Percentiles rank a stretch among this genome's conserved stretches.
Evolutionary conservation across 176 grass and related monocot species (phyloP).

Genomic region (Phoenix dactylifera): DNA sequence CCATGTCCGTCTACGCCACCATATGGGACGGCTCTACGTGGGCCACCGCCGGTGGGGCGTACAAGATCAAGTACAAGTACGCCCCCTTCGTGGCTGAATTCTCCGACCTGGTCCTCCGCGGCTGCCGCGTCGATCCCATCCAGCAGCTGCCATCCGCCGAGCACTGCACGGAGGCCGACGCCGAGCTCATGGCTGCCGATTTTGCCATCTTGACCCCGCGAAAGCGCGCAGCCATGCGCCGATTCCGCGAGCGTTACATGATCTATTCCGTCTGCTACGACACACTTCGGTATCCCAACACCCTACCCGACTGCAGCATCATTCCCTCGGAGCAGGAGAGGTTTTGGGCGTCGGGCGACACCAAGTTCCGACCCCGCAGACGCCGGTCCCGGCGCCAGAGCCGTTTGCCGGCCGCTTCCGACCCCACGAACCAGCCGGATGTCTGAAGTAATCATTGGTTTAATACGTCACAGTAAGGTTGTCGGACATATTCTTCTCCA

Average conservation of each 20-base stretch:
- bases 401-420: not conserved
- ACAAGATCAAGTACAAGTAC: slow-evolving; percentile 22
- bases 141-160: slow-evolving; percentile 5
- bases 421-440: no score
- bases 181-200: not conserved
- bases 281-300: slow-evolving; percentile 1
- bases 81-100: slow-evolving; percentile 10
- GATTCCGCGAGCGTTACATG: slow-evolving; percentile 17
- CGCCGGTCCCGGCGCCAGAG: not conserved
- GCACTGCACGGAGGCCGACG: slow-evolving; percentile 1
- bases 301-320: slow-evolving; percentile 15
- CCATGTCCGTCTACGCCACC: slow-evolving; percentile 22
- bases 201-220: slow-evolving; percentile 11
- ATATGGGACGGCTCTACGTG: slow-evolving; percentile 22
- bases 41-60: slow-evolving; percentile 14
- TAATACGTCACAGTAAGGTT: no score
- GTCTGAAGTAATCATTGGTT: no score
- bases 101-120: slow-evolving; percentile 18
- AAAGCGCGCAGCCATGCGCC: slow-evolving; percentile 15
- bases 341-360: not conserved
- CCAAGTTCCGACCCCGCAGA: not conserved
- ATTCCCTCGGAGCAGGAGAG: slow-evolving; percentile 12
- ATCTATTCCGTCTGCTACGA: slow-evolving; percentile 20
- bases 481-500: no score
- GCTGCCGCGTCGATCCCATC: slow-evolving; percentile 13